phyloP scores from a whole-genome alignment of 495 filamentous ascomycete genomes.

The Aspergillus kassunensis region DNA sequence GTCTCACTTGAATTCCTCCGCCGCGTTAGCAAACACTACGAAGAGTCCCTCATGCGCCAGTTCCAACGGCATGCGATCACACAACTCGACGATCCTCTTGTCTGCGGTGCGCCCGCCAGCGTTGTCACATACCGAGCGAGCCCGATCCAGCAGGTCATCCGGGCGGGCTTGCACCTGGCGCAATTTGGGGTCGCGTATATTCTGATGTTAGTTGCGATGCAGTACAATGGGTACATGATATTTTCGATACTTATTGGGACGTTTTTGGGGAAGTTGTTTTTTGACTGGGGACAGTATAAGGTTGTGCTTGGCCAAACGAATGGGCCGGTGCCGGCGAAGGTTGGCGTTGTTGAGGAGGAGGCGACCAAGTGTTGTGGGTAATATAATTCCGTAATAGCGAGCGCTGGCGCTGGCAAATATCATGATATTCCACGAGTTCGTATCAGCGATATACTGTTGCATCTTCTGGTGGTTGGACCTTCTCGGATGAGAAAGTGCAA shows the following conservation, averaged over 20 bases:
- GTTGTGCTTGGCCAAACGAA: slow-evolving; percentile 17
- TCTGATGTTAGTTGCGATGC: slow-evolving; percentile 61
- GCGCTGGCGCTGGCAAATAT: slow-evolving; percentile 4
- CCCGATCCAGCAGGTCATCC: slow-evolving; percentile 51
- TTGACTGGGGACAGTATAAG: slow-evolving; percentile 44
- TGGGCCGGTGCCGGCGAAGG: not conserved
- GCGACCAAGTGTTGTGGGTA: slow-evolving; percentile 27
- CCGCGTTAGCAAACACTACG: slow-evolving; percentile 53
- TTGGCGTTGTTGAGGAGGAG: slow-evolving; percentile 12
- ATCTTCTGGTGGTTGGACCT: no score
- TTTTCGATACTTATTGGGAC: slow-evolving; percentile 58
- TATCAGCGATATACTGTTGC: no score
- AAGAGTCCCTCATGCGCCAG: slow-evolving; percentile 47
- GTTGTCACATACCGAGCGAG: slow-evolving; percentile 40
- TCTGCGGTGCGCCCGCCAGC: slow-evolving; percentile 14
- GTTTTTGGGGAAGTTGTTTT: slow-evolving; percentile 52
- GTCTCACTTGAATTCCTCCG: slow-evolving; percentile 58
- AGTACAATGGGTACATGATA: slow-evolving; percentile 59
- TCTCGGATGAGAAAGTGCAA: no score
- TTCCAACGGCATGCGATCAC: slow-evolving; percentile 29
- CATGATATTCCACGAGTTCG: no score
- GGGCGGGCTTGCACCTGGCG: slow-evolving; percentile 54
- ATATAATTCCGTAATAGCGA: not conserved
- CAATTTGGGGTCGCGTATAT: slow-evolving; percentile 65
- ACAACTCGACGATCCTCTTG: slow-evolving; percentile 14